Evolutionary conservation across 495 filamentous ascomycete genomes (phyloP).

Genomic region (Penicillium parvum): DNA sequence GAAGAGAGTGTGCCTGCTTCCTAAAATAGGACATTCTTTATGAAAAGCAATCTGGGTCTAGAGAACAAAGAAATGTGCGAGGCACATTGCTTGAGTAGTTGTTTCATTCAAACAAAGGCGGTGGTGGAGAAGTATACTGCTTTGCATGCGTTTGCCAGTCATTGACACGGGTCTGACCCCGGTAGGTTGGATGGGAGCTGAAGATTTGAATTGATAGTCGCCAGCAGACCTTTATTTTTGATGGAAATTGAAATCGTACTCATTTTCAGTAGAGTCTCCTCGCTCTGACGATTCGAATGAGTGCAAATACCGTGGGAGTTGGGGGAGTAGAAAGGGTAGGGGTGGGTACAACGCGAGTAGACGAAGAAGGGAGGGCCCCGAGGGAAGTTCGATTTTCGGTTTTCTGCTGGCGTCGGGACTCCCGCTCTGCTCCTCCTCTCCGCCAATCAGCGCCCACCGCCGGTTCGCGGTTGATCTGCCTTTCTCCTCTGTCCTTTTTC

Average conservation of each 20-base stretch:
- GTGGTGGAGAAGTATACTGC: constrained; percentile 7
- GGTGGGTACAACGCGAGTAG: constrained; percentile 9
- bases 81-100: neutral
- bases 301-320: constrained; percentile 32
- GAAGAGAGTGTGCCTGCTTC: too few relatives aligned
- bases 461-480: constrained; percentile 37
- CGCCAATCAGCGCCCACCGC: constrained; percentile 36
- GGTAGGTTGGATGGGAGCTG: neutral
- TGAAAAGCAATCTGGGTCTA: neutral
- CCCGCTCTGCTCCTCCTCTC: constrained; percentile 43
- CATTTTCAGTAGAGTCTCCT: constrained; percentile 10
- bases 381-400: constrained; percentile 7
- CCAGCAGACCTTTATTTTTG: neutral
- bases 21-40: neutral
- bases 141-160: neutral
- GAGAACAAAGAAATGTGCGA: neutral
- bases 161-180: constrained; percentile 1
- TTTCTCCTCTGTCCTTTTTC: constrained; percentile 33
- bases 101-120: neutral
- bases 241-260: neutral
- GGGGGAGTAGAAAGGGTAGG: constrained; percentile 16
- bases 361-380: constrained; percentile 12
- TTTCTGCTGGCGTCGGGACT: constrained; percentile 28
- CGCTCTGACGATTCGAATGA: constrained; percentile 37
- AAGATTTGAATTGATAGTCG: constrained; percentile 16